Base-by-base conservation (phyloP, 352 stramenopile genomes). In the Phytophthora cactorum region DNA sequence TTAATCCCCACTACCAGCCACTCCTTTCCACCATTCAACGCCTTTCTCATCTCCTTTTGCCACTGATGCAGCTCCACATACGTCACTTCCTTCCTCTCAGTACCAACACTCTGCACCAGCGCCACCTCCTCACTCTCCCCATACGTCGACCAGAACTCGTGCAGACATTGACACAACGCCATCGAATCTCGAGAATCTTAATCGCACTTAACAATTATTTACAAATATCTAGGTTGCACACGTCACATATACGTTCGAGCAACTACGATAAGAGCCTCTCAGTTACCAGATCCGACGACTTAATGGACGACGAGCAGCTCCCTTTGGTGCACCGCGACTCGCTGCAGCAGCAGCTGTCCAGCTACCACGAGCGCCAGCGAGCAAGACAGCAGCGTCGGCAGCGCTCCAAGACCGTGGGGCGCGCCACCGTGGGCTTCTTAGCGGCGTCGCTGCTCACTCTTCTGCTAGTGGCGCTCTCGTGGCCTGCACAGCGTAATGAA, bases 1-100 rank as follows among this genome's bases (percentile, higher is more conserved):
- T 81, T 79, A 46, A 91, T 74, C 2, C 56, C 82, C 2, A 90
- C 58, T 9, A 75, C 51, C n/a, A 68, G 15, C 38, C 61, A 70
- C 9, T 66, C 39, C 0, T 50, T 22, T n/a, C 17, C 43, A 38
- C 54, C 41, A 17, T 45, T 15, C 17, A 78, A 39, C 14, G 34
- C 45, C 3, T n/a, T 29, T n/a, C 22, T 47, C 22, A 81, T 11
- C 25, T 52, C 2, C 31, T 62, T 43, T 15, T 68, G 51, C 74
- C 70, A 81, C 29, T 54, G n/a, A 34, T 51, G 61, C 43, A 81
- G 27, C 36, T 68, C 36, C 36, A 2, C 14, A 55, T 70, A 75
- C 34, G 58, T 51, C 7, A 73, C 50, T 31, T 66, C 27, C 28
- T 11, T 38, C 32, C 65, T 44, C 17, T 41, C 28, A 6, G 17